Percentiles rank a stretch among this genome's conserved stretches.
These are phyloP conservation scores for Coemansia sp. DNA, from an alignment of 192 early-diverging fungal species.

Conservation along the genomic window DNA sequence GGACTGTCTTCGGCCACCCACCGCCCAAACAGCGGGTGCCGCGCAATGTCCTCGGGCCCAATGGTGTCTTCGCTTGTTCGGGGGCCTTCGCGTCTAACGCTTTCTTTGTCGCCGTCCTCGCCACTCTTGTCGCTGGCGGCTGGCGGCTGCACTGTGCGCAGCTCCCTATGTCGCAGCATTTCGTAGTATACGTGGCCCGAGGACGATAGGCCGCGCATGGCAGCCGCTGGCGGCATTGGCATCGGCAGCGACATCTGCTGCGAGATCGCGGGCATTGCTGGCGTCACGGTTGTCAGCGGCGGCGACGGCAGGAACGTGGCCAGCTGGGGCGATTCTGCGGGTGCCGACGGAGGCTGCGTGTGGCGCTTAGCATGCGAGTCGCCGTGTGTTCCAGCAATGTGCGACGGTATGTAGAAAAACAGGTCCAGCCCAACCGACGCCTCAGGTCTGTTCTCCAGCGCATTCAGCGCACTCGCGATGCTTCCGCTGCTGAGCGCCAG, in stretches of 20 bases:
- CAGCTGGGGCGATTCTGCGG: not conserved
- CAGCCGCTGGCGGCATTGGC: not conserved
- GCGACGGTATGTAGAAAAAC: conserved; percentile 2
- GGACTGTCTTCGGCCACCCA: conserved; percentile 53
- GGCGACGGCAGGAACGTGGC: conserved; percentile 5
- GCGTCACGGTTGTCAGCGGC: not conserved
- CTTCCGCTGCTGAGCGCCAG: conserved; percentile 2
- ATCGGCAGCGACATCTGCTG: not conserved
- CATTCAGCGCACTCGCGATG: conserved; percentile 8
- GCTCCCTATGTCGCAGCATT: conserved; percentile 27
- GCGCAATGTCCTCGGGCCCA: not conserved
- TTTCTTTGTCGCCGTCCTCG: not conserved
- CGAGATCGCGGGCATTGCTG: conserved; percentile 1
- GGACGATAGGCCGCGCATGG: not conserved
- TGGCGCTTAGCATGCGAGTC: not conserved
- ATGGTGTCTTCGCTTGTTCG: conserved; percentile 6
- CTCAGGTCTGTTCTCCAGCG: conserved; percentile 11
- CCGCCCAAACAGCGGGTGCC: conserved; percentile 44
- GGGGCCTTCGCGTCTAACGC: not conserved
- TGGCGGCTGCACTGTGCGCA: conserved; percentile 2
- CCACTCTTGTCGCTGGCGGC: not conserved
- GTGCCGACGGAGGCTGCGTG: not conserved
- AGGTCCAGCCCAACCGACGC: not conserved
- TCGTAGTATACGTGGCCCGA: conserved; percentile 34
- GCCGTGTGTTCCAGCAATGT: not conserved